phyloP scores from a whole-genome alignment of 768 basidiomycete species.

The Naganishia friedmannii region DNA sequence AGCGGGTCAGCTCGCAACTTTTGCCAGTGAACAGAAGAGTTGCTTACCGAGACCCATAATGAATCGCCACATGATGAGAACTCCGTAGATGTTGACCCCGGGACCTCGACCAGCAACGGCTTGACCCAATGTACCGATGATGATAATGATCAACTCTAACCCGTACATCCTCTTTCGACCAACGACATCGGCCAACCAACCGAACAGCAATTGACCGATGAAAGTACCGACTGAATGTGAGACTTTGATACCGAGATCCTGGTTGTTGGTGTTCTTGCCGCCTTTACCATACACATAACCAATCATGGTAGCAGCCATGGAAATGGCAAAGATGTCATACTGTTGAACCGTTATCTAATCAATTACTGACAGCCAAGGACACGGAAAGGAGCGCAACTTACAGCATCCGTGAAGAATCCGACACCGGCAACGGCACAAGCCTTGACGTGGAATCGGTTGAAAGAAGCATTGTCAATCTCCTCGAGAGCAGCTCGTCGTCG shows the following conservation, averaged over 20 bases:
- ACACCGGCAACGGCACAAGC: constrained; percentile 56
- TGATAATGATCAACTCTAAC: constrained; percentile 53
- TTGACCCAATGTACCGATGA: constrained; percentile 51
- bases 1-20: constrained; percentile 42
- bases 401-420: constrained; percentile 88
- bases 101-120: constrained; percentile 68
- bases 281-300: constrained; percentile 69
- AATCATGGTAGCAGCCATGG: constrained; percentile 77
- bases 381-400: background rate
- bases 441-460: constrained; percentile 86
- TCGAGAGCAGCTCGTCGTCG: constrained; percentile 74
- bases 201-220: constrained; percentile 51
- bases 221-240: constrained; percentile 52
- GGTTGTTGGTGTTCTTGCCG: constrained; percentile 59
- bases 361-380: background rate
- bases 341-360: background rate
- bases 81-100: constrained; percentile 70
- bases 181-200: constrained; percentile 51
- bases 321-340: constrained; percentile 80
- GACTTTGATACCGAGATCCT: constrained; percentile 55
- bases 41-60: constrained; percentile 57
- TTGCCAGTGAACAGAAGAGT: background rate
- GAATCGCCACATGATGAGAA: constrained; percentile 79
- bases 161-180: constrained; percentile 56
- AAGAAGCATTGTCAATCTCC: constrained; percentile 81